Evolutionary conservation across 176 grass and related monocot genomes (phyloP), one percentile per base, ranked within the genome.

Genomic region (Hordeum marinum): DNA sequence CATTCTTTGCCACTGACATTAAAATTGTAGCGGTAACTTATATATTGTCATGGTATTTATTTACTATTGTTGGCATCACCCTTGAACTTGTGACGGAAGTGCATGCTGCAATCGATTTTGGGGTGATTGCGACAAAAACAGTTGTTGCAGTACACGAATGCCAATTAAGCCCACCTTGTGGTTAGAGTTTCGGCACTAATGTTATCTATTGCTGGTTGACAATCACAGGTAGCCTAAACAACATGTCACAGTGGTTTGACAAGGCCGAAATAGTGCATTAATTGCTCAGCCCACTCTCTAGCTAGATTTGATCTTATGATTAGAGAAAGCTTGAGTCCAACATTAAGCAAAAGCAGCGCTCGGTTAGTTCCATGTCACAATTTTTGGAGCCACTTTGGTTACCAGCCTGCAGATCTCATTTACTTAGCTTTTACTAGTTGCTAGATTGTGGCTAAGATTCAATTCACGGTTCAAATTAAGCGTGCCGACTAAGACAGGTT

Each of bases 281-380:
- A n/a, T 58, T 39, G 63, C 73, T 41, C 46, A 77, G 36, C 43
- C 32, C 83, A 85, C 72, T 85, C 13, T 26, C 55, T 59, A n/a
- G 20, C 55, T 39, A 25, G 55, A 59, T 59, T 9, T 23, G 55
- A 9, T 59, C 7, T 59, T 7, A 8, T 59, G 50, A 54, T n/a
- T 59, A 7, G 6, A 31, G 63, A 85, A 25, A 58, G 15, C 74
- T 31, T 23, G 34, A 77, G 34, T 11, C 73, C 46, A 42, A 13
- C 62, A 57, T 37, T 7, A 48, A 81, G 45, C 43, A 43, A 43
- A 23, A n/a, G n/a, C n/a, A n/a, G n/a, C n/a, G n/a, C n/a, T n/a
- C n/a, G n/a, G 11, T 60, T 17, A 0, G n/a, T 48, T 27, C 15
- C 6, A 6, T 58, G 74, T 78, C 57, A 78, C 40, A 21, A 29